phyloP scores from a whole-genome alignment of 306 rosid species.

The Cucurbita ficifolia region DNA sequence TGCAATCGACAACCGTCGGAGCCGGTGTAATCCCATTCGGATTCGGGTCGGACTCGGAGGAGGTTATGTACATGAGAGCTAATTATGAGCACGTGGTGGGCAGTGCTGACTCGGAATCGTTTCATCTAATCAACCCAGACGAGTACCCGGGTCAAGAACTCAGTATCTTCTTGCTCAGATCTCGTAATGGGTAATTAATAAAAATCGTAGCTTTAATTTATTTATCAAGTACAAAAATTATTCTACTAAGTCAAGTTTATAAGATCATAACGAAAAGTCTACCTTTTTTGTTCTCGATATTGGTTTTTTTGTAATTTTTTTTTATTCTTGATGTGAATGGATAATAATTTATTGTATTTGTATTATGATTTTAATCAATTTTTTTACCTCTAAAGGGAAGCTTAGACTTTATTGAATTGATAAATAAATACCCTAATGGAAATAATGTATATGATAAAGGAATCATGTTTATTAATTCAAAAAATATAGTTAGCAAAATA shows the following conservation, averaged over 20 bases:
- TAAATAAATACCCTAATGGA: too few species aligned
- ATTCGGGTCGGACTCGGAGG: constrained; percentile 36
- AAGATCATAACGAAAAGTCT: background rate
- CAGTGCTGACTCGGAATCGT: constrained; percentile 66
- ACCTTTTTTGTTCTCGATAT: background rate
- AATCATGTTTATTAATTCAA: background rate
- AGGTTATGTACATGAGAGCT: constrained; percentile 71
- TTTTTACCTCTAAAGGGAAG: too few species aligned
- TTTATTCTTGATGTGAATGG: background rate
- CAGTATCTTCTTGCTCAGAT: constrained; percentile 80
- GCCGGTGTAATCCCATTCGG: constrained; percentile 66
- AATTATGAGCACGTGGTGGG: constrained; percentile 89
- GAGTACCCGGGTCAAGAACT: constrained; percentile 81
- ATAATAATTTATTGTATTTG: background rate
- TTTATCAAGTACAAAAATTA: background rate
- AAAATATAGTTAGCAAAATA: background rate
- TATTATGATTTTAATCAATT: too few species aligned
- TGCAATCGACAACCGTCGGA: constrained; percentile 74
- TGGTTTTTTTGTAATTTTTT: background rate
- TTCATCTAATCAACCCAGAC: constrained; percentile 84
- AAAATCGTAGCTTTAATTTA: background rate
- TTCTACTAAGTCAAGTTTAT: too few species aligned
- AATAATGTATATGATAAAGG: too few species aligned
- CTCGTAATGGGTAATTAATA: constrained; percentile 20
- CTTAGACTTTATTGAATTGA: too few species aligned